Percentiles rank a stretch among this genome's conserved stretches.
Conservation (phyloP, 345 rosid species). For the Ceriops tagal region DNA sequence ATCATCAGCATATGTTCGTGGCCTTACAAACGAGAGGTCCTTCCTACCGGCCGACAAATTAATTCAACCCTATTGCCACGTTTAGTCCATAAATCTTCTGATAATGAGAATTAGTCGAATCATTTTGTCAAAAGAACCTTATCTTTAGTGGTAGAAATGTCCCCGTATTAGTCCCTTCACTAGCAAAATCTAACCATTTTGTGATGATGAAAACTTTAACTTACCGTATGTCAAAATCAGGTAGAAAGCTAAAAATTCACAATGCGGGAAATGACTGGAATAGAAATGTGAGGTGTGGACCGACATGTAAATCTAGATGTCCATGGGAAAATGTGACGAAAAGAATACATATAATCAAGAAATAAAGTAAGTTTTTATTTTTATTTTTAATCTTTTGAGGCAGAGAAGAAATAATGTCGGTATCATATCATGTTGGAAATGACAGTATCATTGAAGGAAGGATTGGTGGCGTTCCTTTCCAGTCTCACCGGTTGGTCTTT, state of each 20-base stretch:
- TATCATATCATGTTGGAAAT: neutral
- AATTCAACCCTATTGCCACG: neutral
- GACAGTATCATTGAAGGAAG: neutral
- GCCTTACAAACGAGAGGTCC: neutral
- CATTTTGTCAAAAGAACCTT: neutral
- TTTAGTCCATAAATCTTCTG: too few relatives aligned
- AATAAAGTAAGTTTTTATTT: too few relatives aligned
- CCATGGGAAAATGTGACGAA: too few relatives aligned
- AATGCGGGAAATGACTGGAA: too few relatives aligned
- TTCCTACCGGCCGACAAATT: neutral
- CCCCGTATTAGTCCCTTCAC: conserved; percentile 1
- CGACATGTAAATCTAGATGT: too few relatives aligned
- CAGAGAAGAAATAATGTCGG: neutral
- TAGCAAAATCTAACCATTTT: neutral
- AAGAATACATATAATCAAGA: too few relatives aligned
- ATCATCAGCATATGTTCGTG: neutral
- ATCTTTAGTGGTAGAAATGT: conserved; percentile 1
- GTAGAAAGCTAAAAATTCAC: too few relatives aligned
- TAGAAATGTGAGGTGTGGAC: too few relatives aligned
- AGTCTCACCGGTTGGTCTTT: neutral
- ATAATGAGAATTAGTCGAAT: too few relatives aligned
- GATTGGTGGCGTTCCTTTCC: neutral
- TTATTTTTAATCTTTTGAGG: too few relatives aligned
- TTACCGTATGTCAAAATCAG: neutral
- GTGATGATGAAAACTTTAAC: conserved; percentile 15